These are phyloP conservation scores for Xylariaceae sp. DNA, from an alignment of 2,329 filamentous ascomycete species.

Conservation along the genomic window DNA sequence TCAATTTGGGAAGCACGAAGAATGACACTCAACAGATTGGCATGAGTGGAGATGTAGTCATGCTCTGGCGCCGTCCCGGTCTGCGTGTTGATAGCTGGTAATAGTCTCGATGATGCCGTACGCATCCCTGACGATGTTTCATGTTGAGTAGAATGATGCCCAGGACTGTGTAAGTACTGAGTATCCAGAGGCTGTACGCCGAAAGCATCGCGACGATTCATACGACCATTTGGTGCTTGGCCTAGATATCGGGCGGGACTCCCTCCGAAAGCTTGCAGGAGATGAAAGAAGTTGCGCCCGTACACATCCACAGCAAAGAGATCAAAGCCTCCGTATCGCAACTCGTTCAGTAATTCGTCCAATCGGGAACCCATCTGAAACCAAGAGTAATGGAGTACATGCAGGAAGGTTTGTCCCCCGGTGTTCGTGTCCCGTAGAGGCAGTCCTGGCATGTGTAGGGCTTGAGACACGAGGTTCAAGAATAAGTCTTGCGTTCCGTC, in stretches of 20 bases:
- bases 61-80: slow-evolving; percentile 19
- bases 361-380: slow-evolving; percentile 24
- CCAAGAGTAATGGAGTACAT: slow-evolving; percentile 32
- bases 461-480: slow-evolving; percentile 20
- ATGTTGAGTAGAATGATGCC: background rate
- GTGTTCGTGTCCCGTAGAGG: slow-evolving; percentile 28
- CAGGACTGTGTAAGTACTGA: slow-evolving; percentile 3
- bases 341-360: slow-evolving; percentile 20
- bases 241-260: slow-evolving; percentile 22
- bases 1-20: slow-evolving; percentile 28
- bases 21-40: slow-evolving; percentile 36
- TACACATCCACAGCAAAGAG: slow-evolving; percentile 30
- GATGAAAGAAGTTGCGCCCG: slow-evolving; percentile 30
- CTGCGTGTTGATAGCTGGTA: slow-evolving; percentile 23
- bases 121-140: slow-evolving; percentile 12
- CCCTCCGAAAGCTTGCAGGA: slow-evolving; percentile 29
- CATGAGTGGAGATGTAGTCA: slow-evolving; percentile 25
- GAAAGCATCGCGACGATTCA: slow-evolving; percentile 47
- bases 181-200: slow-evolving; percentile 27
- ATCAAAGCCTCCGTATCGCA: slow-evolving; percentile 23
- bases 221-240: slow-evolving; percentile 29
- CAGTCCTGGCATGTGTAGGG: slow-evolving; percentile 18
- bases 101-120: slow-evolving; percentile 10
- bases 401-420: slow-evolving; percentile 32
- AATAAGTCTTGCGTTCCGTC: slow-evolving; percentile 19